Conservation (phyloP, 768 basidiomycete genomes). For the Podaxis pistillaris region DNA sequence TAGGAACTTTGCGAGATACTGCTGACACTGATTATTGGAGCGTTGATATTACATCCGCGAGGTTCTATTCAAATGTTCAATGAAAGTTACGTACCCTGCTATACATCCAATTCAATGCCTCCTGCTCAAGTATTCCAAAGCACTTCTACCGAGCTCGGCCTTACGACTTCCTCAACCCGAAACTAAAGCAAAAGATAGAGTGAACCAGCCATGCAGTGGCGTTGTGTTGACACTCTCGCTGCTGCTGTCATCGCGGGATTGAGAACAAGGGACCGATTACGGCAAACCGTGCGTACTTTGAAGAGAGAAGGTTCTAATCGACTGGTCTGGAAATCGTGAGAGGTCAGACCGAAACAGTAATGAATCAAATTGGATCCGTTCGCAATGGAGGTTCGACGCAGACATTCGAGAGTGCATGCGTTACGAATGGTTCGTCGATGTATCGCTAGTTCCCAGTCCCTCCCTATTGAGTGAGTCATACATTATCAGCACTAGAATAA, state of each 20-base stretch:
- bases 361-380: neutral
- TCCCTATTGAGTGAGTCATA: neutral
- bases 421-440: neutral
- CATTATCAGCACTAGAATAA: constrained; percentile 2
- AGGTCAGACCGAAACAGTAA: neutral
- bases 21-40: neutral
- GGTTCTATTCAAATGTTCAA: constrained; percentile 8
- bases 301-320: neutral
- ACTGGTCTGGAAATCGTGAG: neutral
- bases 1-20: neutral
- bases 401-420: neutral
- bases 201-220: neutral
- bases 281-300: neutral
- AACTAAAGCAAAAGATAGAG: neutral
- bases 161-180: constrained; percentile 1
- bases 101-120: constrained; percentile 1
- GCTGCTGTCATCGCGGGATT: neutral
- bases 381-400: neutral
- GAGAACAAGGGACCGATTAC: neutral
- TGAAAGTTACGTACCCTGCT: neutral
- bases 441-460: neutral
- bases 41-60: constrained; percentile 7
- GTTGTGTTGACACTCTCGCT: neutral
- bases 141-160: neutral
- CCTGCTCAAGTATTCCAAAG: neutral